These are phyloP conservation scores for Candida xyloterini DNA, from an alignment of 805 yeast genomes.

Conservation along the genomic window DNA sequence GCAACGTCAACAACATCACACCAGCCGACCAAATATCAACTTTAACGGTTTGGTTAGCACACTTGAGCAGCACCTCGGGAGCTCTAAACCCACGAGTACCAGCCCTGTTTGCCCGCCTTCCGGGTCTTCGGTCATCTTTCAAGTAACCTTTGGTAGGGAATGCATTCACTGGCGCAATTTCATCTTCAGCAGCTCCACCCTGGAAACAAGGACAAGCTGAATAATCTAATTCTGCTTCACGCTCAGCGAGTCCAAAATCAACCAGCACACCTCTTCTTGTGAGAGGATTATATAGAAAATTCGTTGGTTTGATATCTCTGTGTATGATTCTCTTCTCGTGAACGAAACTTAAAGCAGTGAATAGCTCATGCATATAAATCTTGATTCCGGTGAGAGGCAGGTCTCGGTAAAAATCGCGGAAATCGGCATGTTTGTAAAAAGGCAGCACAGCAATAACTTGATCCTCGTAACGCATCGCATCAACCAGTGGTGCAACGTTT, in stretches of 20 bases:
- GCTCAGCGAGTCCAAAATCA: slow-evolving; percentile 91
- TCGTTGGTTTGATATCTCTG: slow-evolving; percentile 82
- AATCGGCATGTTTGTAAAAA: slow-evolving; percentile 86
- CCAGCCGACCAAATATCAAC: slow-evolving; percentile 95
- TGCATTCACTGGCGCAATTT: slow-evolving; percentile 37
- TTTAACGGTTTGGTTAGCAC: slow-evolving; percentile 76
- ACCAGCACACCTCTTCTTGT: slow-evolving; percentile 76
- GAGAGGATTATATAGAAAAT: slow-evolving; percentile 65
- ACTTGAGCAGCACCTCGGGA: slow-evolving; percentile 86
- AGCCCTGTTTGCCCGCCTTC: slow-evolving; percentile 93
- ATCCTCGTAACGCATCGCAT: slow-evolving; percentile 82
- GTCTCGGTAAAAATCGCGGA: slow-evolving; percentile 80
- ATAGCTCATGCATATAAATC: slow-evolving; percentile 72
- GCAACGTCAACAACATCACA: slow-evolving; percentile 73
- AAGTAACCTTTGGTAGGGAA: slow-evolving; percentile 61
- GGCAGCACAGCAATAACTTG: slow-evolving; percentile 93
- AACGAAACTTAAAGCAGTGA: slow-evolving; percentile 71
- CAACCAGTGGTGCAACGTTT: slow-evolving; percentile 84
- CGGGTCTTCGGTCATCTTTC: slow-evolving; percentile 82
- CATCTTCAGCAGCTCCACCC: slow-evolving; percentile 34
- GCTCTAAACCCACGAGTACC: slow-evolving; percentile 96
- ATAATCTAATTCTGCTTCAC: slow-evolving; percentile 35
- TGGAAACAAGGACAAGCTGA: slow-evolving; percentile 56
- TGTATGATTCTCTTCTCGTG: slow-evolving; percentile 83
- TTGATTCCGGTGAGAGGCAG: slow-evolving; percentile 77